These are phyloP conservation scores for Phialophora macrospora DNA, from an alignment of 2,329 filamentous ascomycete species.

Conservation along the genomic window DNA sequence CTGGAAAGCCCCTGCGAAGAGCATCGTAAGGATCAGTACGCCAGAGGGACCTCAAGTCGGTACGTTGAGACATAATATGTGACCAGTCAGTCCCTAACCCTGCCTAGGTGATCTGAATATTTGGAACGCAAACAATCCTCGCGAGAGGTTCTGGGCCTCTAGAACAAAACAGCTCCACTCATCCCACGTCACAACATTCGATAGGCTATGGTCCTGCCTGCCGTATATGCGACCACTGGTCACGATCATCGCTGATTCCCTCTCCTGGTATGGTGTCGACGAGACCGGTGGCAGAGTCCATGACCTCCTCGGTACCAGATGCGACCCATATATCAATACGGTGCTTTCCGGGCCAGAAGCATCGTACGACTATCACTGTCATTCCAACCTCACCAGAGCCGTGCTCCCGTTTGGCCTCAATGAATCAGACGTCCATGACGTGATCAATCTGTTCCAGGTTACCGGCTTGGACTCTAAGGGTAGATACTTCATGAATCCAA, in stretches of 20 bases:
- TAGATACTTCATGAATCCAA: conserved; percentile 72
- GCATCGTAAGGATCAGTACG: conserved; percentile 74
- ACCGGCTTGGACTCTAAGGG: conserved; percentile 75
- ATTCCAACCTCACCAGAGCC: conserved; percentile 78
- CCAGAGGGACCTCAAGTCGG: conserved; percentile 76
- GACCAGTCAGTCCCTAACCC: conserved; percentile 7
- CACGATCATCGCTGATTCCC: conserved; percentile 69
- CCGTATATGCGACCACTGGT: conserved; percentile 77
- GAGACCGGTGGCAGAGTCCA: conserved; percentile 71
- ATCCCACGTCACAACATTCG: conserved; percentile 71
- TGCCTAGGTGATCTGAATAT: conserved; percentile 73
- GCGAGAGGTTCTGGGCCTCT: conserved; percentile 81
- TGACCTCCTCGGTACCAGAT: conserved; percentile 80
- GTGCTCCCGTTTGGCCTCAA: conserved; percentile 69
- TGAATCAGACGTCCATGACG: conserved; percentile 80
- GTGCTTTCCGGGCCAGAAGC: conserved; percentile 66
- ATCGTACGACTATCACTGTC: conserved; percentile 80
- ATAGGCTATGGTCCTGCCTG: conserved; percentile 77
- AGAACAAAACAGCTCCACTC: conserved; percentile 79
- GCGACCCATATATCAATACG: conserved; percentile 81
- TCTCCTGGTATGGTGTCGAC: conserved; percentile 64
- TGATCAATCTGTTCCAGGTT: conserved; percentile 85
- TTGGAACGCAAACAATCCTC: conserved; percentile 76
- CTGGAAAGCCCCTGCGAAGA: conserved; percentile 71
- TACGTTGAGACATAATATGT: conserved; percentile 15